phyloP scores from a whole-genome alignment of 495 filamentous ascomycete genomes.

The Bathelium albidoporum region DNA sequence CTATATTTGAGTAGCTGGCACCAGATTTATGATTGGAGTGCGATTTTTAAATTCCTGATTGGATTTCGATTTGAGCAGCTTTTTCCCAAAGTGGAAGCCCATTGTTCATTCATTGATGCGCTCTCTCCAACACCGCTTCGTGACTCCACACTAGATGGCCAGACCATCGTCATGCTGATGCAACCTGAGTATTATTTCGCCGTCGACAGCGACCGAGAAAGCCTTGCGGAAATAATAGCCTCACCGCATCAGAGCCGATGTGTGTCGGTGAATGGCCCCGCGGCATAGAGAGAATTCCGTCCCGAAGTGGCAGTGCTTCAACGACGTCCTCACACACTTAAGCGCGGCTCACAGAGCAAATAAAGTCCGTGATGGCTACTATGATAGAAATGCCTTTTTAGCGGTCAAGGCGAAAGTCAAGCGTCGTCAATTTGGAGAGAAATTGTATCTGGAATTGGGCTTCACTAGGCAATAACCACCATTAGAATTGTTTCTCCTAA shows the following conservation, averaged over 20 bases:
- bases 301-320: neutral
- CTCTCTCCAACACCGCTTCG: neutral
- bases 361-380: too few relatives aligned
- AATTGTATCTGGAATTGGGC: neutral
- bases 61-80: neutral
- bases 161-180: neutral
- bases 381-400: too few relatives aligned
- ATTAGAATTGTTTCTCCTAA: neutral
- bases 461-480: neutral
- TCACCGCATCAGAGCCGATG: neutral
- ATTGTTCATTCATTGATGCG: neutral
- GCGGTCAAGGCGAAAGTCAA: too few relatives aligned
- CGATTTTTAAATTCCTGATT: neutral
- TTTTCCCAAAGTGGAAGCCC: neutral
- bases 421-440: neutral
- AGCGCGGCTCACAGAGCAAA: too few relatives aligned
- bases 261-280: neutral
- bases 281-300: neutral
- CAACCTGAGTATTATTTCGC: neutral
- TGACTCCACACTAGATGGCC: neutral
- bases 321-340: too few relatives aligned
- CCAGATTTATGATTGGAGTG: neutral
- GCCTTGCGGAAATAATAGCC: neutral
- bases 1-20: neutral
- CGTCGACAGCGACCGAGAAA: neutral